A percentile compares a stretch with the other conserved stretches of the same genome.
Evolutionary conservation across 2,329 filamentous ascomycete species (phyloP).

Genomic region (Sporothrix inflata): DNA sequence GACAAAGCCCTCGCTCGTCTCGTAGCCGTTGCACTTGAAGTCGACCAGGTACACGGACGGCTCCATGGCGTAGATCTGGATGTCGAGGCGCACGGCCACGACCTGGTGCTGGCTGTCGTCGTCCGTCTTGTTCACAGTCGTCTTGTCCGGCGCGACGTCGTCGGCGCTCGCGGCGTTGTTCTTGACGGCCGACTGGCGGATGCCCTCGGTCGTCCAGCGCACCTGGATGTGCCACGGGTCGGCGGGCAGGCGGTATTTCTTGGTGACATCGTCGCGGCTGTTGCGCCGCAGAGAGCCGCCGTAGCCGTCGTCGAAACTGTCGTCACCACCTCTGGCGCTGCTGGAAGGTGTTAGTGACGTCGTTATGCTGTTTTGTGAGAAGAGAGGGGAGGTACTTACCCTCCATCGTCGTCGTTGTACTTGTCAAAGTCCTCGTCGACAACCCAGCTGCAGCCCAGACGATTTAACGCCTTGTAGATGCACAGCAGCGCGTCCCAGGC

Average conservation of each 20-base stretch:
- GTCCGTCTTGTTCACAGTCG: conserved; percentile 47
- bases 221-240: conserved; percentile 95
- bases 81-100: conserved; percentile 92
- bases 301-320: conserved; percentile 38
- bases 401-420: conserved; percentile 48
- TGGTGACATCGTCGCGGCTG: conserved; percentile 51
- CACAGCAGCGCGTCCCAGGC: conserved; percentile 93
- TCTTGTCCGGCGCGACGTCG: conserved; percentile 45
- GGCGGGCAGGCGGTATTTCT: conserved; percentile 81
- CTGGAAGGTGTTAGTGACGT: no score
- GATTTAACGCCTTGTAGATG: conserved; percentile 88
- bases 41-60: conserved; percentile 92
- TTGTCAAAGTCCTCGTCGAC: conserved; percentile 63
- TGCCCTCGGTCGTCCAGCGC: conserved; percentile 75
- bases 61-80: conserved; percentile 95
- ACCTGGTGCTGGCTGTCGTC: conserved; percentile 62
- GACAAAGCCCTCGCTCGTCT: conserved; percentile 72
- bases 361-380: no score
- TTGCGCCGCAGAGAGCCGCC: conserved; percentile 43
- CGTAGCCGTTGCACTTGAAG: conserved; percentile 98
- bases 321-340: conserved; percentile 27
- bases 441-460: conserved; percentile 88
- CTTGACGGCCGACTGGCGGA: conserved; percentile 44
- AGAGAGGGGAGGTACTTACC: conserved; percentile 39
- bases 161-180: conserved; percentile 42